Conservation (phyloP, 768 basidiomycete species). For the Hericium rajendrae region DNA sequence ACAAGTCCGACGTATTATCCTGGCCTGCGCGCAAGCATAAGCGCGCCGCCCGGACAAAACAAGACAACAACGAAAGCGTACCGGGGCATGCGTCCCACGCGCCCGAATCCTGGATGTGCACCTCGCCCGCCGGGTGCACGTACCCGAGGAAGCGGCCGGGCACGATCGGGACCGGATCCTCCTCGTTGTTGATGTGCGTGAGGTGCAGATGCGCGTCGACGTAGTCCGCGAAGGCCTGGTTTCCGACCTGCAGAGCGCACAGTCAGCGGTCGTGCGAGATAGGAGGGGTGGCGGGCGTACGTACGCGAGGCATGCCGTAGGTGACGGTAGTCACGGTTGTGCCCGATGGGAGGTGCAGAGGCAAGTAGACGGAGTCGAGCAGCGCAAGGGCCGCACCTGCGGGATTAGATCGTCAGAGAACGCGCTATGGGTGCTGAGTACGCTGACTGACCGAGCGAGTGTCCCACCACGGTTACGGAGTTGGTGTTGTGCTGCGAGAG, state of each 20-base stretch:
- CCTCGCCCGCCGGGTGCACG: conserved; percentile 42
- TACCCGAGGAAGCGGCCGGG: conserved; percentile 43
- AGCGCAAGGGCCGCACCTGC: conserved; percentile 18
- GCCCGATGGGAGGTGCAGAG: conserved; percentile 10
- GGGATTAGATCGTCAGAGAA: no score
- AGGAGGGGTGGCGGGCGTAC: not conserved
- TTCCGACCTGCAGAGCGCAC: conserved; percentile 25
- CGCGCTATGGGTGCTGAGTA: not conserved
- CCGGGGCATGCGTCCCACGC: conserved; percentile 34
- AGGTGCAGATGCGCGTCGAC: conserved; percentile 17
- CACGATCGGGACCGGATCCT: conserved; percentile 42
- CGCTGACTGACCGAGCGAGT: conserved; percentile 22
- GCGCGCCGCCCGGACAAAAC: not conserved
- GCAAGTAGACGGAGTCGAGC: conserved; percentile 19
- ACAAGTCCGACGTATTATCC: conserved; percentile 45
- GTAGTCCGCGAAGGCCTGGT: conserved; percentile 24
- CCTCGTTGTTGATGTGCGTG: conserved; percentile 27
- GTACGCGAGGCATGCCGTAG: conserved; percentile 19
- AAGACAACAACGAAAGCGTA: not conserved
- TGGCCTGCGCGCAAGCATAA: conserved; percentile 32
- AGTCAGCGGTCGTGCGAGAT: conserved; percentile 14
- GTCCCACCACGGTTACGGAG: conserved; percentile 31
- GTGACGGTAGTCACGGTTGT: conserved; percentile 6
- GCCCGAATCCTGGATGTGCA: conserved; percentile 36
- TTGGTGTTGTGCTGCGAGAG: conserved; percentile 26